A percentile compares a stretch with the other conserved stretches of the same genome.
Conservation (phyloP, 345 rosid species). For the Cardamine resedifolia region DNA sequence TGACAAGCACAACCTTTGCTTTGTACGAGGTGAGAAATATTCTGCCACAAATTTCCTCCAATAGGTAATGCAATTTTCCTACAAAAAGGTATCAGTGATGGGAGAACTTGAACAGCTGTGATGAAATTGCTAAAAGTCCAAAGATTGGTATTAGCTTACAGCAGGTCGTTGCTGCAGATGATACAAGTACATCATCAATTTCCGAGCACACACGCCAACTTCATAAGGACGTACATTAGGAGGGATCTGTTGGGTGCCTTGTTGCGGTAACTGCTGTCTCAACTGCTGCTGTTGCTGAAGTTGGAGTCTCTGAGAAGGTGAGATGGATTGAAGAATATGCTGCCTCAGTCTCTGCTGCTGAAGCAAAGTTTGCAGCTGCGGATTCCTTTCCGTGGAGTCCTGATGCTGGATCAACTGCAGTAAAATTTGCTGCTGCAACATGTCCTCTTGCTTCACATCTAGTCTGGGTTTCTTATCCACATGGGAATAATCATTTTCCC, state of each 20-base stretch:
- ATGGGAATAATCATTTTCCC: slow-evolving; percentile 31
- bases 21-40: slow-evolving; percentile 92
- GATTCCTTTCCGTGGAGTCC: slow-evolving; percentile 59
- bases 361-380: slow-evolving; percentile 67
- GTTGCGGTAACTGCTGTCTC: slow-evolving; percentile 79
- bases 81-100: slow-evolving; percentile 22
- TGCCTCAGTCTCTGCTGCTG: slow-evolving; percentile 74
- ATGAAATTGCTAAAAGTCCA: neutral
- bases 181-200: slow-evolving; percentile 91
- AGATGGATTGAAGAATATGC: slow-evolving; percentile 72
- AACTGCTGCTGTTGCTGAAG: slow-evolving; percentile 64
- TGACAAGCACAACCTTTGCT: slow-evolving; percentile 95
- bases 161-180: slow-evolving; percentile 85
- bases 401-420: slow-evolving; percentile 85
- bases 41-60: slow-evolving; percentile 96
- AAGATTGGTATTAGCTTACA: slow-evolving; percentile 48
- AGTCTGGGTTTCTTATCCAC: slow-evolving; percentile 72
- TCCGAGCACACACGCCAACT: slow-evolving; percentile 85
- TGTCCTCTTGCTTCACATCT: slow-evolving; percentile 88
- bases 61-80: slow-evolving; percentile 88
- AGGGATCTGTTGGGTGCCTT: slow-evolving; percentile 61
- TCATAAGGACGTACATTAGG: slow-evolving; percentile 69
- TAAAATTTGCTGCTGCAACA: slow-evolving; percentile 71
- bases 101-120: neutral
- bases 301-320: slow-evolving; percentile 79